Conservation (phyloP, 75 land plant species). For the Chamaecyparis obtusa region DNA sequence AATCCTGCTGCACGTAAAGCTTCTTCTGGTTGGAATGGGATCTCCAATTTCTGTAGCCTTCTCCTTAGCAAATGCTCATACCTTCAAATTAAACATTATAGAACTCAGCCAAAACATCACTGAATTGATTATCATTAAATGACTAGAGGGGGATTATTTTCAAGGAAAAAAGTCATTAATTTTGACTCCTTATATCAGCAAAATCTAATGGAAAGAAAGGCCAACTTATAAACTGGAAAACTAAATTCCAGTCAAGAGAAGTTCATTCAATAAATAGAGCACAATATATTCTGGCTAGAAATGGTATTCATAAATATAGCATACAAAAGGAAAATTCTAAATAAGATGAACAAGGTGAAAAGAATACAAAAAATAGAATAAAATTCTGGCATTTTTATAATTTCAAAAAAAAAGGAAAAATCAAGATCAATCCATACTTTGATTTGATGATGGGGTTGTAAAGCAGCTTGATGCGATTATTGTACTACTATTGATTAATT, state of each 20-base stretch:
- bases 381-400: too few relatives aligned
- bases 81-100: constrained; percentile 12
- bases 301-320: not conserved
- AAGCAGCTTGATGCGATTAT: not conserved
- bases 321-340: too few relatives aligned
- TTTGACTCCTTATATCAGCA: not conserved
- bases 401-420: not conserved
- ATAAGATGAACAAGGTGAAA: not conserved
- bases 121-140: not conserved
- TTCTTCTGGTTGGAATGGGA: constrained; percentile 38
- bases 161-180: not conserved
- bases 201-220: not conserved
- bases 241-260: not conserved
- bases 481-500: not conserved
- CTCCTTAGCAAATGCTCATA: constrained; percentile 34
- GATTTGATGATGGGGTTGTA: not conserved
- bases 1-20: constrained; percentile 45
- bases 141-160: not conserved
- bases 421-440: not conserved
- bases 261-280: not conserved
- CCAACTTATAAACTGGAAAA: not conserved
- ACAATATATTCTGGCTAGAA: not conserved
- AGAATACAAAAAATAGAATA: too few relatives aligned
- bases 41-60: constrained; percentile 26
- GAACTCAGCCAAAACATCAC: not conserved